Evolutionary conservation across 2,329 filamentous ascomycete genomes (phyloP), one percentile per base, ranked within the genome.

Genomic region (Botrytis byssoidea): DNA sequence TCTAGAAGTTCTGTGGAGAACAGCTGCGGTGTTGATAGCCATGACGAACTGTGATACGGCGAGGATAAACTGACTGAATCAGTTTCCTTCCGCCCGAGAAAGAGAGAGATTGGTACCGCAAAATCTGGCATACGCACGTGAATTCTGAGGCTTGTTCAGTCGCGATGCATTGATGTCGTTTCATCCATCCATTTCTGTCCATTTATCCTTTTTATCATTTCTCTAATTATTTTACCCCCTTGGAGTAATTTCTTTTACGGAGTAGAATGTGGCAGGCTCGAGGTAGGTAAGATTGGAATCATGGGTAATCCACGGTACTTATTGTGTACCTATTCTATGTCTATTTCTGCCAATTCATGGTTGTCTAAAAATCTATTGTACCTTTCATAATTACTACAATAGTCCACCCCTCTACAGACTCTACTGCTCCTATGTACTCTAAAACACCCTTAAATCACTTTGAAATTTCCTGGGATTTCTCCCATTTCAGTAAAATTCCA

Each of bases 401-500:
- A 40, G 46, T 22, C 25, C 4, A 57, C 16, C 16, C 14, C n/a
- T 55, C 20, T 67, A 16, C 14, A 69, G 22, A n/a, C n/a, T 32
- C 18, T 20, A 14, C 37, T 42, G 51, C 18, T 29, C n/a, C 22
- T 57, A 25, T 42, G 48, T 57, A 25, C n/a, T 48, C 29, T 71
- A 8, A 12, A 32, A 20, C 25, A 18, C 14, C 18, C 51, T 60
- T 25, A 10, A 10, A 70, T 70, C 66, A 44, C 16, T 4, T 69
- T 44, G 60, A 40, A 29, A 25, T 22, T 44, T 40, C 70, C 35
- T 35, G 42, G 4, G 32, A 44, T 37, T 40, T 70, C 60, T 81
- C 77, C 73, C 78, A 76, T 18, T 79, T 74, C 14, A 79, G 68
- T 42, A 81, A 73, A 22, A 78, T 65, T 25, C 67, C 65, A 81